Evolutionary conservation across 306 rosid genomes (phyloP).

Genomic region (Pterocarpus macrocarpus): DNA sequence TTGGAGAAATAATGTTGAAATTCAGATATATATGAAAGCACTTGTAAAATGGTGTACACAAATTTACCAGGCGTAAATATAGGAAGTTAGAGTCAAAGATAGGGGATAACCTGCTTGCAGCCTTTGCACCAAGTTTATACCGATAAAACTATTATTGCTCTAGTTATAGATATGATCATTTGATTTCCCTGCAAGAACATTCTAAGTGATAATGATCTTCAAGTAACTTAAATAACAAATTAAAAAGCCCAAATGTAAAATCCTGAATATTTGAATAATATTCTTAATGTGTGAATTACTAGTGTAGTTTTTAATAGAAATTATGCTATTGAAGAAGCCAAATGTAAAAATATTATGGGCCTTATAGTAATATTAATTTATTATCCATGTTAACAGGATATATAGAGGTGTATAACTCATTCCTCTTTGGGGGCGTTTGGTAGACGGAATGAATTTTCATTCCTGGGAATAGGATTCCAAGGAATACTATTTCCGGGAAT

Average conservation of each 20-base stretch:
- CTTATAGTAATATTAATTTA: too few relatives aligned
- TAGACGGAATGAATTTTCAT: too few relatives aligned
- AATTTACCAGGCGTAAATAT: not conserved
- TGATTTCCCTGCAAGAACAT: slow-evolving; percentile 65
- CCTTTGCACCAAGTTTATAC: slow-evolving; percentile 88
- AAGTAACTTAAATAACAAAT: slow-evolving; percentile 42
- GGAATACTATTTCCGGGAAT: too few relatives aligned
- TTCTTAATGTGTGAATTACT: too few relatives aligned
- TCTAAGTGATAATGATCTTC: slow-evolving; percentile 46
- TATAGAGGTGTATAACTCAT: too few relatives aligned
- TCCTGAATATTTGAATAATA: not conserved
- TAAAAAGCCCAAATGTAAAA: slow-evolving; percentile 8
- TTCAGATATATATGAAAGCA: slow-evolving; percentile 13
- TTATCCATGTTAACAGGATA: too few relatives aligned
- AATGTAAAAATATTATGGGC: too few relatives aligned
- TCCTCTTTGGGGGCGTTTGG: too few relatives aligned
- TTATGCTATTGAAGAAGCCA: too few relatives aligned
- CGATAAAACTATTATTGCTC: slow-evolving; percentile 91
- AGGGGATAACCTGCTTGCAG: slow-evolving; percentile 76
- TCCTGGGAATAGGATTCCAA: too few relatives aligned
- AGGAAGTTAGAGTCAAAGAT: slow-evolving; percentile 35
- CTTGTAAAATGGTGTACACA: slow-evolving; percentile 15
- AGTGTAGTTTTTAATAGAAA: too few relatives aligned
- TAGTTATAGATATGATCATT: slow-evolving; percentile 82
- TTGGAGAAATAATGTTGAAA: not conserved